Conservation (phyloP, 139 green algal species). For the Mychonastes homosphaera region DNA sequence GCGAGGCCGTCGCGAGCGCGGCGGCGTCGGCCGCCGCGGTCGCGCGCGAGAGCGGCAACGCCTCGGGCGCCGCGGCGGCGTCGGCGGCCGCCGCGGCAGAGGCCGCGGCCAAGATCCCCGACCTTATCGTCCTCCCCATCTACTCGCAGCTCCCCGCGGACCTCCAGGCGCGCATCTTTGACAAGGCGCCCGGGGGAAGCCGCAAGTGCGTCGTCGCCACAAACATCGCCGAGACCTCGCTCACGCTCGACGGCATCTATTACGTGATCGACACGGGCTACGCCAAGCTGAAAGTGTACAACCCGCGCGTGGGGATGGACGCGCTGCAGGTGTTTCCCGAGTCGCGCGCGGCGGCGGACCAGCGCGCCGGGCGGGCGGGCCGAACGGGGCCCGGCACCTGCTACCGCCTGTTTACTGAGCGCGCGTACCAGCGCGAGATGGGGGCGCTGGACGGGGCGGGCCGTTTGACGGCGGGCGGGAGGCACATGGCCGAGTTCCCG, state of each 20-base stretch:
- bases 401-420: constrained; percentile 46
- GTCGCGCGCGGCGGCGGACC: constrained; percentile 72
- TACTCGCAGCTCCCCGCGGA: constrained; percentile 88
- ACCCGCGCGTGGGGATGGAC: constrained; percentile 97
- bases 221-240: constrained; percentile 96
- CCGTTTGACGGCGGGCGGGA: constrained; percentile 33
- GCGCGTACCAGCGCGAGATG: constrained; percentile 48
- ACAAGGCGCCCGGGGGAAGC: constrained; percentile 71
- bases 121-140: constrained; percentile 89
- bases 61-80: too few relatives aligned
- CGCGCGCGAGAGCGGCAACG: too few relatives aligned
- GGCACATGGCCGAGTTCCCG: constrained; percentile 97
- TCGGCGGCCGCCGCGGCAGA: too few relatives aligned
- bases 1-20: constrained; percentile 14
- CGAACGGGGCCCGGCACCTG: constrained; percentile 82
- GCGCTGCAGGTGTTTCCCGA: constrained; percentile 86
- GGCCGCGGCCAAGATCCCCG: constrained; percentile 45
- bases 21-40: too few relatives aligned
- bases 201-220: constrained; percentile 89
- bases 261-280: constrained; percentile 94
- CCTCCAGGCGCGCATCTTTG: constrained; percentile 95
- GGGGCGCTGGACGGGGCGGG: constrained; percentile 41
- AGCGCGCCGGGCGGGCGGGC: constrained; percentile 78
- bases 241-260: constrained; percentile 84
- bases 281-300: constrained; percentile 94